Base-by-base conservation (phyloP, 441 rosid genomes). In the Erodium moschatum region DNA sequence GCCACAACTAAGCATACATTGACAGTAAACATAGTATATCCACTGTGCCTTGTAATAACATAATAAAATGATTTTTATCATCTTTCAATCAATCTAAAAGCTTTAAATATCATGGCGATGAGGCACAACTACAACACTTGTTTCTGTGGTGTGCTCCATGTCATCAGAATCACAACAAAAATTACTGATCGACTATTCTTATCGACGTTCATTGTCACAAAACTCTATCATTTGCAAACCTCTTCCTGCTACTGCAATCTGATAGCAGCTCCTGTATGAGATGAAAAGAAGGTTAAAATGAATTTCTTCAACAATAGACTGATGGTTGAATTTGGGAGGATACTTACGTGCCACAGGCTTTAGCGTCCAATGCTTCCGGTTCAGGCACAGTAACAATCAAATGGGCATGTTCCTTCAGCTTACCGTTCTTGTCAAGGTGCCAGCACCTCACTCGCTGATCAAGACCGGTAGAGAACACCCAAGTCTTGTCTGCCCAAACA, bases 391-490 rank as follows among this genome's bases (percentile, higher is more conserved):
- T 88, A 15, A 85, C 75, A 65, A 89, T 76, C 65, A 86, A 62
- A 77, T 82, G 84, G 78, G 90, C 70, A 52, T 85, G 81, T 74
- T 85, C 88, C 0, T 48, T 75, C 13, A 87, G 75, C 80, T 80
- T 82, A 70, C 83, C 76, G 16, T 75, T 70, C 42, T 83, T 85
- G 70, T 82, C 74, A 18, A 85, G 72, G 58, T 65, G 78, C 97
- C 97, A 94, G 80, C 94, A 94, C 74, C 97, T 79, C 65, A 94
- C 78, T 6, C 97, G 96, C 81, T 91, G 97, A 84, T 94, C 99
- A 76, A 94, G 99, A 70, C 97, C 97, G 9, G 97, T 84, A 5
- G 96, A 91, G 70, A 94, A 91, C 52, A 89, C 85, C 97, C 99
- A 91, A 18, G 65, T 81, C 52, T 83, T 85, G 63, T 93, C 96